Evolutionary conservation across 2,329 filamentous ascomycete species (phyloP).

Genomic region (Apiospora kogelbergensis): DNA sequence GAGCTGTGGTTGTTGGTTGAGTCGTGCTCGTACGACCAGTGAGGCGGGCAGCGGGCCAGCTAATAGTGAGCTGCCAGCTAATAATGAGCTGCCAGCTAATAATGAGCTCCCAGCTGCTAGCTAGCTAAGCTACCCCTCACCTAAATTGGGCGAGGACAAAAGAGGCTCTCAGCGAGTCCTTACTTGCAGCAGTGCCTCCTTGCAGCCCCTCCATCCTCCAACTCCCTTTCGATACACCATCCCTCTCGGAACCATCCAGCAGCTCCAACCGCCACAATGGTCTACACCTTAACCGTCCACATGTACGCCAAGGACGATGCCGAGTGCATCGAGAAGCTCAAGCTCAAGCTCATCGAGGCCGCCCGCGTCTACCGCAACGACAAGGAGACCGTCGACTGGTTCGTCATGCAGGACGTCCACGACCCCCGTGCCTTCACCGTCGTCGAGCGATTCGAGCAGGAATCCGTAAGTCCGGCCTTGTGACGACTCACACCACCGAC

Average conservation of each 20-base stretch:
- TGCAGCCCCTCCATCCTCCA: neutral
- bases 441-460: conserved; percentile 70
- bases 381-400: conserved; percentile 69
- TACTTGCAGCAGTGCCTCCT: neutral
- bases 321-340: conserved; percentile 64
- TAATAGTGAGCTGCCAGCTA: neutral
- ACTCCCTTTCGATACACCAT: neutral
- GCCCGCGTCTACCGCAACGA: conserved; percentile 70
- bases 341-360: conserved; percentile 74
- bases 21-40: neutral
- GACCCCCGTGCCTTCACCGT: conserved; percentile 72
- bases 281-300: conserved; percentile 69
- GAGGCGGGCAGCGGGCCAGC: neutral
- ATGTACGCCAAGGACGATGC: conserved; percentile 68
- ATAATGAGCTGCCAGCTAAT: neutral
- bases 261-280: conserved; percentile 44
- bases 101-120: neutral
- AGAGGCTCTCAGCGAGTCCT: neutral
- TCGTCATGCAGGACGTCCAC: conserved; percentile 73
- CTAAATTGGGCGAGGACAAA: neutral
- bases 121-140: conserved; percentile 4
- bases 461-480: conserved; percentile 49
- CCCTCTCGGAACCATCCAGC: neutral
- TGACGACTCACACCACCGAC: no score
- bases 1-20: no score